Evolutionary conservation across 768 basidiomycete genomes (phyloP), one percentile per base, ranked within the genome.

Genomic region (Cantharellus anzutake): DNA sequence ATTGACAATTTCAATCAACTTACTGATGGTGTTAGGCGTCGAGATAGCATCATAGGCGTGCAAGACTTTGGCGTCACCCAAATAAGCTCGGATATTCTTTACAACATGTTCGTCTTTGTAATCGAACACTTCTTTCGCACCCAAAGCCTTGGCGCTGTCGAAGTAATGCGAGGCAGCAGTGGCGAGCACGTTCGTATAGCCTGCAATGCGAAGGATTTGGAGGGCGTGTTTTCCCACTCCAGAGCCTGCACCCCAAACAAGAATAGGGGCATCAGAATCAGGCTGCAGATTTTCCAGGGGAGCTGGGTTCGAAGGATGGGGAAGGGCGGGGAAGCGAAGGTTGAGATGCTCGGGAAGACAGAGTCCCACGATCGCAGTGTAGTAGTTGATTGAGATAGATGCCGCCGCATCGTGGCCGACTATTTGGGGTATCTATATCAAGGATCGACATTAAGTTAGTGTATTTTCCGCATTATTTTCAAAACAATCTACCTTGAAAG

Each of bases 211-310:
- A 35, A 76, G 70, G n/a, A 76, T 66, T 60, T 71, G 72, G 38
- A 71, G 59, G 41, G 73, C 52, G 40, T 73, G 75, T 52, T 71
- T 66, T 0, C 73, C 76, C 3, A 71, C 62, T 14, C 71, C 71
- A 5, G 75, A 66, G 2, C 75, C 74, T 7, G 71, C 75, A 38
- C 76, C 76, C 60, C 76, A 76, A 29, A 77, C 65, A 1, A 77
- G 68, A 57, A 78, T 73, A 1, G 75, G 71, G 44, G 44, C 29
- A 11, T 48, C 44, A 29, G 20, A 29, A 29, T 48, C 44, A 11
- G 44, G 44, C 20, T 29, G 20, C 20, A 29, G 20, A 29, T 29
- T 29, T 29, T 29, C 20, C 20, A 29, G 20, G 20, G 20, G 20
- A 29, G 20, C 20, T 29, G 20, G 20, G 20, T 29, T 29, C 11